Evolutionary conservation across 2,329 filamentous ascomycete genomes (phyloP).

Genomic region (Sporothrix globosa): DNA sequence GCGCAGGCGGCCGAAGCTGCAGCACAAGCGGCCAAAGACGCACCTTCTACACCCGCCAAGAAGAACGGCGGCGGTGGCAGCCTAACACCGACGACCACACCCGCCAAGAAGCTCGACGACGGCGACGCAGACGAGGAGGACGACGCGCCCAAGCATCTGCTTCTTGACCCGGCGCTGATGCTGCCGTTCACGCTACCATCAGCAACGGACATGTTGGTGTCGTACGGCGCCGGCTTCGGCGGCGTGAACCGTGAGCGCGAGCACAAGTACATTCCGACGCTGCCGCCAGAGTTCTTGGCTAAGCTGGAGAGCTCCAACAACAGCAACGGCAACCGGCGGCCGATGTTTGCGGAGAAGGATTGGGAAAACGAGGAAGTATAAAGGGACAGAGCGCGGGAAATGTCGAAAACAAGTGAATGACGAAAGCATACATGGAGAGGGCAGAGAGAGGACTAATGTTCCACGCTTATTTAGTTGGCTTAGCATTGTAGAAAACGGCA

Average conservation of each 20-base stretch:
- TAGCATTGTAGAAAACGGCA: constrained; percentile 29
- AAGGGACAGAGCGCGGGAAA: background rate
- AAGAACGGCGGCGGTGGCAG: constrained; percentile 37
- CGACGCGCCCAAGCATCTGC: constrained; percentile 71
- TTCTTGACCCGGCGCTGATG: constrained; percentile 88
- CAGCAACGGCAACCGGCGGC: constrained; percentile 45
- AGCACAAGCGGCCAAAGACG: background rate
- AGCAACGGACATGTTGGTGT: constrained; percentile 95
- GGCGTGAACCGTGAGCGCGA: constrained; percentile 89
- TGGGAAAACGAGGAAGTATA: constrained; percentile 68
- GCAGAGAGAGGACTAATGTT: background rate
- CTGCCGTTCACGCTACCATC: constrained; percentile 94
- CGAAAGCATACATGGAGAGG: background rate
- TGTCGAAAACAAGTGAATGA: background rate
- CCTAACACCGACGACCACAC: constrained; percentile 51
- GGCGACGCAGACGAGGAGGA: constrained; percentile 63
- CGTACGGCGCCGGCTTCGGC: constrained; percentile 91
- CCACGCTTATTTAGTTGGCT: constrained; percentile 8
- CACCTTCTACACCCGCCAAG: constrained; percentile 30
- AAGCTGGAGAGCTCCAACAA: constrained; percentile 69
- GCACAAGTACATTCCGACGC: constrained; percentile 92
- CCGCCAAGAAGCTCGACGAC: constrained; percentile 44
- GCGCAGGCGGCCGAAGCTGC: background rate
- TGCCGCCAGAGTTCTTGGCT: constrained; percentile 88
- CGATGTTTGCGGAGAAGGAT: constrained; percentile 65